Percentiles rank a stretch among this genome's conserved stretches.
These are phyloP conservation scores for Naganishia sp. DNA, from an alignment of 1,284 basidiomycete species.

Conservation along the genomic window DNA sequence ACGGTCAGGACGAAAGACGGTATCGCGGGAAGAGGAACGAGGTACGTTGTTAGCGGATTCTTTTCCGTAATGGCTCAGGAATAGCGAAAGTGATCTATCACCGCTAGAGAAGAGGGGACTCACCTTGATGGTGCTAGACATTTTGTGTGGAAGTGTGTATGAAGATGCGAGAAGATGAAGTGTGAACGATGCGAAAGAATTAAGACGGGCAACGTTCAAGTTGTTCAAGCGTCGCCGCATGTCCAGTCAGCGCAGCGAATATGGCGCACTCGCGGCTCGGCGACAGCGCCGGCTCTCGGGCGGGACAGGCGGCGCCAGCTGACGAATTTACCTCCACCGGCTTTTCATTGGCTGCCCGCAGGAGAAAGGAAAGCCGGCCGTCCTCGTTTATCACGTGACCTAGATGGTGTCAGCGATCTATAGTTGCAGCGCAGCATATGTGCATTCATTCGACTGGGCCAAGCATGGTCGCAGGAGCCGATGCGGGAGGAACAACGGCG, in stretches of 20 bases:
- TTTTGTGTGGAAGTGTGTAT: neutral
- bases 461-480: too few species aligned
- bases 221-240: neutral
- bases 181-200: neutral
- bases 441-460: too few species aligned
- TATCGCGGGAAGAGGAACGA: neutral
- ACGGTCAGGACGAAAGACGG: neutral
- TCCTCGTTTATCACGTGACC: neutral
- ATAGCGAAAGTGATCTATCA: neutral
- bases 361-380: neutral
- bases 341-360: slow-evolving; percentile 5
- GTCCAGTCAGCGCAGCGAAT: slow-evolving; percentile 15
- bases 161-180: neutral
- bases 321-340: slow-evolving; percentile 25
- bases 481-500: too few species aligned
- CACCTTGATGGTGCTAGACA: slow-evolving; percentile 29
- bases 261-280: slow-evolving; percentile 5
- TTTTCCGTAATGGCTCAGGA: neutral
- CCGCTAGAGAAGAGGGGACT: neutral
- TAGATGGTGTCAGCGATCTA: too few species aligned
- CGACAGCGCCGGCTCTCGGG: too few species aligned
- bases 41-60: neutral
- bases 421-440: too few species aligned
- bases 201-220: neutral
- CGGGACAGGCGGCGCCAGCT: neutral